Conservation (phyloP, 1,284 basidiomycete genomes). For the Fomitopsis betulina region DNA sequence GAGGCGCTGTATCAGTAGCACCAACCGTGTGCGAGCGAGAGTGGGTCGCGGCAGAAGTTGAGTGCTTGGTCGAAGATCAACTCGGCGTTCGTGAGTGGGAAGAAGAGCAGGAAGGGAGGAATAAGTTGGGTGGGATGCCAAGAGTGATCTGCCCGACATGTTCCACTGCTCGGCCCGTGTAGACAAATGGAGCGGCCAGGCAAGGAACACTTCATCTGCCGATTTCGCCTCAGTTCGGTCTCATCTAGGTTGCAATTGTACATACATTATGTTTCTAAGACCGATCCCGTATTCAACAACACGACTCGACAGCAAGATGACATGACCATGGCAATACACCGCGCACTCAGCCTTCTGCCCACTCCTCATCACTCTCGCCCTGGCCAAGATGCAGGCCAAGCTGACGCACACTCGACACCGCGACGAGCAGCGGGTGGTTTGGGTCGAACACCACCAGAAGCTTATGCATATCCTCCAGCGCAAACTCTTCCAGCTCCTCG, state of each 20-base stretch:
- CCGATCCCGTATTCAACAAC: background rate
- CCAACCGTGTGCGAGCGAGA: too few species aligned
- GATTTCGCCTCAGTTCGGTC: too few species aligned
- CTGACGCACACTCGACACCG: conserved; percentile 65
- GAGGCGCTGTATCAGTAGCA: too few species aligned
- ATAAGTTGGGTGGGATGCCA: too few species aligned
- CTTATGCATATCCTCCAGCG: conserved; percentile 69
- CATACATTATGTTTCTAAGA: background rate
- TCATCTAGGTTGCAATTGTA: background rate
- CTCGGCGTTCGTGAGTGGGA: too few species aligned
- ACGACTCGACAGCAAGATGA: background rate
- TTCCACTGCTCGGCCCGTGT: too few species aligned
- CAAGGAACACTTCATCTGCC: too few species aligned
- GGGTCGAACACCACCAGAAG: conserved; percentile 50
- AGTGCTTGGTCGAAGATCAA: too few species aligned
- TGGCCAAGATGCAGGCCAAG: conserved; percentile 49
- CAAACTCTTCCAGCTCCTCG: conserved; percentile 74
- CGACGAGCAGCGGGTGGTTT: conserved; percentile 59
- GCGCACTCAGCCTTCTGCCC: conserved; percentile 5
- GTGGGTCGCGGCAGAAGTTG: too few species aligned
- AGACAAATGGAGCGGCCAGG: too few species aligned
- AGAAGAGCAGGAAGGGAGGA: too few species aligned
- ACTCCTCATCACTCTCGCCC: conserved; percentile 41
- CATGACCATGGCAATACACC: background rate
- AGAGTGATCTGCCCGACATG: too few species aligned